These are phyloP conservation scores for Fagopyrum homotropicum DNA, from an alignment of 148 eudicot genomes.

Conservation along the genomic window DNA sequence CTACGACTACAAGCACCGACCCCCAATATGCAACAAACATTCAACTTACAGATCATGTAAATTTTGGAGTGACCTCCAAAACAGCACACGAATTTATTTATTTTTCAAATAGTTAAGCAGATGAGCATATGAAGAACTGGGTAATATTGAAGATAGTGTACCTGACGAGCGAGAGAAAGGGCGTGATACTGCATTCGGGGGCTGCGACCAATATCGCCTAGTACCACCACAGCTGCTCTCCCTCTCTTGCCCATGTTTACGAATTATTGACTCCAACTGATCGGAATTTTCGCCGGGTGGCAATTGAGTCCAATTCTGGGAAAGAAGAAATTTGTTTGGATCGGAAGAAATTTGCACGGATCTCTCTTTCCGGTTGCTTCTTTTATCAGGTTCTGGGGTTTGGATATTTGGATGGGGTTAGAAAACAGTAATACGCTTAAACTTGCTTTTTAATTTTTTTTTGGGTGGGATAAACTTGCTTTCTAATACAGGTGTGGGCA, in stretches of 20 bases:
- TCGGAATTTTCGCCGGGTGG: not conserved
- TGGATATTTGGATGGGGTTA: no score
- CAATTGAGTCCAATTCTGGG: not conserved
- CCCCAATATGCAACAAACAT: not conserved
- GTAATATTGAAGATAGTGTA: conserved; percentile 9
- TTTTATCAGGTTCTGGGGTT: not conserved
- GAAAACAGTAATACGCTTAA: no score
- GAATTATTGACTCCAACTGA: not conserved
- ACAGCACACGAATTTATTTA: not conserved
- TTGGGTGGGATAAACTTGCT: no score
- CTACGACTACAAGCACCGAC: not conserved
- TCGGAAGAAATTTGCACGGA: not conserved
- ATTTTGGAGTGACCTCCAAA: not conserved
- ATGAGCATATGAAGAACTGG: not conserved
- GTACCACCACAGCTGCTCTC: conserved; percentile 77
- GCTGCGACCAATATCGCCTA: conserved; percentile 96
- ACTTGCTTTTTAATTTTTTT: no score
- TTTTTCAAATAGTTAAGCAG: not conserved
- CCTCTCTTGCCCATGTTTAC: conserved; percentile 46
- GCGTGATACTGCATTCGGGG: conserved; percentile 98
- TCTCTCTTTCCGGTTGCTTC: not conserved
- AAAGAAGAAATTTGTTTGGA: not conserved
- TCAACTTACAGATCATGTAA: not conserved
- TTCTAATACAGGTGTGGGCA: no score
- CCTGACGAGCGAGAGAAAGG: conserved; percentile 91